Evolutionary conservation across 2,329 filamentous ascomycete genomes (phyloP).

Genomic region (Sclerotinia minor): DNA sequence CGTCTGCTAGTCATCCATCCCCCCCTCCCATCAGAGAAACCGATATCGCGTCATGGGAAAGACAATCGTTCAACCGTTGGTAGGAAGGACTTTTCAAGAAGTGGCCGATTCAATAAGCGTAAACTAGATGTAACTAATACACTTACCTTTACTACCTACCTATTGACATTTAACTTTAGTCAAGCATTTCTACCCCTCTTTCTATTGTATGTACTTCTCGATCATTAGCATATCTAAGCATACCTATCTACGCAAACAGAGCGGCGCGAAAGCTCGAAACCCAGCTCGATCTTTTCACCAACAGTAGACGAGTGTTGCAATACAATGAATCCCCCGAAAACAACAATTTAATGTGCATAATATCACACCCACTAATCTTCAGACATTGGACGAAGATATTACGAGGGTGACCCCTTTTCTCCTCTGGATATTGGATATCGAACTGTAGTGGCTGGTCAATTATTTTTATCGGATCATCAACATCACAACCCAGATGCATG

Average conservation of each 20-base stretch:
- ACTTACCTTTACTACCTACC: neutral
- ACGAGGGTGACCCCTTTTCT: constrained; percentile 2
- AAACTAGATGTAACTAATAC: neutral
- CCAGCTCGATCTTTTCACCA: constrained; percentile 4
- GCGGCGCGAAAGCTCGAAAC: neutral
- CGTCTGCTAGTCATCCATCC: neutral
- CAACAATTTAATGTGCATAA: constrained; percentile 13
- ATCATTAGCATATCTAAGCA: neutral
- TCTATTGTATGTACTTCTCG: neutral
- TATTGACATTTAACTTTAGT: too few species aligned
- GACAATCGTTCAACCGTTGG: neutral
- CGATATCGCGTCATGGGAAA: neutral
- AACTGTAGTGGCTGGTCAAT: neutral
- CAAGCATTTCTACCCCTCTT: neutral
- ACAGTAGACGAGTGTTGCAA: constrained; percentile 1
- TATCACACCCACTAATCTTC: constrained; percentile 1
- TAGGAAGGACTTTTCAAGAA: too few species aligned
- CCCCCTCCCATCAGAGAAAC: neutral
- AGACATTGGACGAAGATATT: constrained; percentile 1
- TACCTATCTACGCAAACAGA: neutral
- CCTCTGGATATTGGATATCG: neutral
- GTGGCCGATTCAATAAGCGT: too few species aligned
- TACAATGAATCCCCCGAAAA: neutral
- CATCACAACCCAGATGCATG: constrained; percentile 5
- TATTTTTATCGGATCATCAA: constrained; percentile 15